Base-by-base conservation (phyloP, 1,139 yeast genomes). In the Torulaspora pretoriensis region DNA sequence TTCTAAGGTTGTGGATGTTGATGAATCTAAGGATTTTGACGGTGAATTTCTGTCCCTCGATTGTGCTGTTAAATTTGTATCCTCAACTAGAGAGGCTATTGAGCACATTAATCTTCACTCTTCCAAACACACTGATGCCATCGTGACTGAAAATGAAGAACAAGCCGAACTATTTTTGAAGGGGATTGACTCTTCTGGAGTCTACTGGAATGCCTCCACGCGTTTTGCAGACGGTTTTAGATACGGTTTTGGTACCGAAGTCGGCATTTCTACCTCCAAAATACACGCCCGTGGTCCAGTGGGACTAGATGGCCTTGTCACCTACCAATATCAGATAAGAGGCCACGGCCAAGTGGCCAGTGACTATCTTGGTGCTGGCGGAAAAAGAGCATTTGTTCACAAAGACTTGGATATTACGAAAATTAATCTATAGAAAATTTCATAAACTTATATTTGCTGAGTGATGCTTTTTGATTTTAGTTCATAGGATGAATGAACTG, bases 221-320 rank as follows among this genome's bases (percentile, higher is more conserved):
- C 75, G 99, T 61, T 94, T 94, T 68, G 97, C 98, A 8, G 99
- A 94, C 68, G 99, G 99, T 2, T 92, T 88, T 73, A 78, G 98
- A 63, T 94, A 89, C 62, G 99, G 99, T 0, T 92, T 94, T 63
- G 99, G 99, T 43, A 84, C 98, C 7, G 99, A 94, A 67, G 98
- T 94, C 24, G 99, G 99, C 32, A 90, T 94, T 50, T 84, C 96
- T 48, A 94, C 98, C 38, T 89, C 90, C 63, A 92, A 92, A 65
- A 88, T 94, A 54, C 98, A 94, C 63, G 96, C 98, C 10, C 78
- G 98, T 59, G 99, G 99, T 1, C 99, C 98, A 9, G 97, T 94
- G 29, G 99, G 99, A 2, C 75, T 94, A 37, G 98, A 94, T 63
- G 99, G 99, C 1, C 74, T 94, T 54, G 95, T 89, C 67, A 86